Evolutionary conservation across 768 basidiomycete genomes (phyloP), one percentile per base, ranked within the genome.

Genomic region (Ramaria sp.): DNA sequence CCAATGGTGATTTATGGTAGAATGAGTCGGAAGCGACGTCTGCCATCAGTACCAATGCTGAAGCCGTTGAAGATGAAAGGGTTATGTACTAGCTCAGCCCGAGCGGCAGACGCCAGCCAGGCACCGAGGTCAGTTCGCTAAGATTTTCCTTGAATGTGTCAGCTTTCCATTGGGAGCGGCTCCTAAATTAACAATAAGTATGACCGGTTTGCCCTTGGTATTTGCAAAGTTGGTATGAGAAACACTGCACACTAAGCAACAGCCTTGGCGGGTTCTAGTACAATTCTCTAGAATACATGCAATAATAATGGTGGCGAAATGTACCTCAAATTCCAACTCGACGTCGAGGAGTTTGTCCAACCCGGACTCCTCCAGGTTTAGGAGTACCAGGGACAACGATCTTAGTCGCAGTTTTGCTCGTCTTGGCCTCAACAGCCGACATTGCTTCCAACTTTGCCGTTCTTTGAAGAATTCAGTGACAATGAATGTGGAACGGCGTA

Each of bases 341-440:
- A 58, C 83, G 75, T 59, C 83, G 70, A n/a, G 88, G 88, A 27
- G 89, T 92, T 65, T 86, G 85, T 2, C 74, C 74, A 28, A 85
- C 71, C 48, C 86, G 73, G 18, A 77, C 66, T 25, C 80, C 81
- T 25, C 81, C 78, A 65, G 85, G 82, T 59, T 83, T 74, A 10
- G 88, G 88, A 7, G 89, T 91, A 18, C 88, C 87, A 27, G 88
- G 88, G 7, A 89, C 78, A 48, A 85, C 83, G 37, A 90, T 78
- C 66, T 81, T 80, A 2, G 82, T 72, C 51, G 78, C 76, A 3
- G 78, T 76, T 41, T 71, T 71, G 3, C 78, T 67, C 0, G 73
- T 73, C 62, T 83, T 78, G 50, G 70, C 70, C 0, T 78, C 77
- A 56, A 79, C 62, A 8, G 74, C 80, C 52, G 81, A 78, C 59